Evolutionary conservation across 2,329 filamentous ascomycete genomes (phyloP), one percentile per base, ranked within the genome.

Genomic region (Penicillium hordei): DNA sequence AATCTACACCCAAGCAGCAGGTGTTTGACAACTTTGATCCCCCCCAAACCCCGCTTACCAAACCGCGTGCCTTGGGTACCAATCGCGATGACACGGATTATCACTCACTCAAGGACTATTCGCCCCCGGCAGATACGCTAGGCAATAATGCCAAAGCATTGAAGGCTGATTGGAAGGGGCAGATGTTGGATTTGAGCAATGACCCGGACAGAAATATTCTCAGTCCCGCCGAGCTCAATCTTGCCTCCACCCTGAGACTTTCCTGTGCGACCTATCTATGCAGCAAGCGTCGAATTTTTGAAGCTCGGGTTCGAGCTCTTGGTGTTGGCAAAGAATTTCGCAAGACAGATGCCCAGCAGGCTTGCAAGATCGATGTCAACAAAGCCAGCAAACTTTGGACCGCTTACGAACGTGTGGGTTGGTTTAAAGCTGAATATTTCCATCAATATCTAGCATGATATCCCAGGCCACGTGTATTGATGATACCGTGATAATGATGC

Each of bases 351-450:
- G 91, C 92, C 5, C 93, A 97, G 75, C 90, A 96, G 73, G 91
- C 91, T n/a, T 96, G 91, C 83, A 95, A 95, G 80, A 96, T 97
- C 63, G 93, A 97, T 69, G 93, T 97, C 73, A 97, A 97, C 81
- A 97, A 97, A 80, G 91, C 93, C 3, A 95, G 91, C 64, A 93
- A 93, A 75, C 81, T 97, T 46, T 96, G 91, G 90, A 87, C 87
- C 38, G 91, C 91, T 6, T 97, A 91, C 71, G 90, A 96, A 49
- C 88, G 87, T 67, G 90, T 94, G 38, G 89, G 89, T 65, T 96
- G 92, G 91, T 86, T 96, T 62, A 81, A 89, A 42, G 75, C 75
- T 10, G 73, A 79, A 44, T 76, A 78, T 69, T 83, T 85, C 60
- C 67, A 74, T 57, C 70, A 80, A 59, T 79, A 76, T 62, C 65